Base-by-base conservation (phyloP, 2,329 filamentous ascomycete species). In the Aspergillus sp. region DNA sequence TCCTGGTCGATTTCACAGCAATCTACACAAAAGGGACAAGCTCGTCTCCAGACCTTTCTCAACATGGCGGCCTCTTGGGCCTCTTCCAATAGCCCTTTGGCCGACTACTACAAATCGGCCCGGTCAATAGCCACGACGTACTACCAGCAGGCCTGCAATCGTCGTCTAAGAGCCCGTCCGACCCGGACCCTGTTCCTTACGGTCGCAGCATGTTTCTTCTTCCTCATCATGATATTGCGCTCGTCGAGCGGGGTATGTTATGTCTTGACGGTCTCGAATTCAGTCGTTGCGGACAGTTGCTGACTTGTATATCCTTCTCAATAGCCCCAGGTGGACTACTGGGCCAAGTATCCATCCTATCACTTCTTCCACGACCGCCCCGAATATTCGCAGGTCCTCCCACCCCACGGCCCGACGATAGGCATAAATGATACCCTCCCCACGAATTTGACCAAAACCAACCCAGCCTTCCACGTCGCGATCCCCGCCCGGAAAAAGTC, bases 391-490 rank as follows among this genome's bases (percentile, higher is more conserved):
- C 57, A 57, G 52, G 61, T 72, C 45, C 50, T 67, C 45, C 54
- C 63, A 17, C 56, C 60, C 17, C 55, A 48, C 8, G 51, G 51
- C 33, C 57, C 56, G 17, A 36, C 54, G 24, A 42, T 65, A n/a
- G 52, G 50, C 36, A 49, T 60, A 42, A 65, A 68, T 55, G 59
- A 62, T 32, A 66, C 60, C 14, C 60, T 71, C 16, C 67, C 69
- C 9, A 56, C 58, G 17, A 63, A 63, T 42, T 54, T 70, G 6
- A 60, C 66, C 41, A 72, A 73, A 45, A 56, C 60, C 5, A 71
- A 68, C 45, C 69, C 71, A 0, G 71, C 68, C 44, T 81, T 85
- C 55, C 82, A 85, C 63, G 74, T 85, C 35, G 64, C 85, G 24
- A 72, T 85, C 45, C 77, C 79, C 5, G 74, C 78, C 5, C 71